Base-by-base conservation (phyloP, 2,329 filamentous ascomycete genomes). In the Ceratocystis destructans region DNA sequence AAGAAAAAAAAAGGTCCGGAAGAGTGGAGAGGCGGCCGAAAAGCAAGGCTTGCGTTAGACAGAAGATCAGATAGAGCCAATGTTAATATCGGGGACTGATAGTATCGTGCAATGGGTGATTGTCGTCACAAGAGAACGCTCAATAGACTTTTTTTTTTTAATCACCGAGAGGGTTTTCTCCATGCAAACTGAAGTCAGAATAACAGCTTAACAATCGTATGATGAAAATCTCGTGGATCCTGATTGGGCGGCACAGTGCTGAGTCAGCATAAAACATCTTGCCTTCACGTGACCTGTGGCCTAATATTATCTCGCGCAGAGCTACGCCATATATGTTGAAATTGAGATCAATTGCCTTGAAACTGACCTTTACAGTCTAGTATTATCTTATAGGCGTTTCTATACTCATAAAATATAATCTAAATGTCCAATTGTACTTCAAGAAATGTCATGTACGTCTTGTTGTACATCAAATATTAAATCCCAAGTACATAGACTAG, bases 1-100 rank as follows among this genome's bases (percentile, higher is more conserved):
- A 64, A 64, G 46, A 59, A 64, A 61, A 55, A 55, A 55, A 55
- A 37, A 50, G 31, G 31, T 17, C 45, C n/a, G 33, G 31, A 55
- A 41, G 63, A 67, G 66, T 62, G 62, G 66, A 67, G 66, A 67
- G 46, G 44, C 63, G 63, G 62, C 66, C 46, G 45, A 62, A 33
- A 63, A 8, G 17, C 17, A 20, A 50, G 44, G 22, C 28, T 15
- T 48, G 44, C 61, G 46, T 45, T 20, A 62, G 15, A 22, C 17
- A 62, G 20, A 25, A 22, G 22, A 22, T n/a, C 20, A 46, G n/a
- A 46, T 25, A 59, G 28, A 37, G 6, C 15, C 20, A 57, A 28
- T 33, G 33, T 12, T 22, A 63, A n/a, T 50, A 15, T 22, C 28
- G 57, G 41, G 15, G 22, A 28, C 22, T 33, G 28, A 28, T 28